These are phyloP conservation scores for Penicillium rolfsii DNA, from an alignment of 2,329 filamentous ascomycete genomes.

Conservation along the genomic window DNA sequence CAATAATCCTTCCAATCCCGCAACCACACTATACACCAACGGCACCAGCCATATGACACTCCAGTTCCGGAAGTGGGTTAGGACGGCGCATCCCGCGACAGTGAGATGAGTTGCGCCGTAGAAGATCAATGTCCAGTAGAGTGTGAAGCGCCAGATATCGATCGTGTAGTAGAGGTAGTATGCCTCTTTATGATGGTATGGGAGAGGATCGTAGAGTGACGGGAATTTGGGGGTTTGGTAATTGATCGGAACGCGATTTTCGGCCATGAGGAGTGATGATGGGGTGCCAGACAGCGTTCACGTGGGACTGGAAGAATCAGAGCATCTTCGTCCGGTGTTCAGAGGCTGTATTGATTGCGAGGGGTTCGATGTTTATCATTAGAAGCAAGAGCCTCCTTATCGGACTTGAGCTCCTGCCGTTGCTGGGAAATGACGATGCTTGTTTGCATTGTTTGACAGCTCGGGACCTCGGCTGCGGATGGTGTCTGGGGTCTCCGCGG, in stretches of 20 bases:
- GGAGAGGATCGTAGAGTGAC: conserved; percentile 75
- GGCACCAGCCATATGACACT: conserved; percentile 69
- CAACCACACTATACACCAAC: conserved; percentile 70
- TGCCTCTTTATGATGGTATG: conserved; percentile 58
- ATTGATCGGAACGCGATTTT: conserved; percentile 54
- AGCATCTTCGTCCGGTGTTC: not conserved
- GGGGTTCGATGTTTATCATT: not conserved
- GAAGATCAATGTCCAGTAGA: conserved; percentile 82
- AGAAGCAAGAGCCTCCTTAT: not conserved
- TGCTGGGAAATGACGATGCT: conserved; percentile 14
- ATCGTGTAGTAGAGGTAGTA: conserved; percentile 71
- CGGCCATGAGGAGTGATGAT: conserved; percentile 28
- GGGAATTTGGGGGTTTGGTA: conserved; percentile 77
- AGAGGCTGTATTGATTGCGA: not conserved
- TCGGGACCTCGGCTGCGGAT: conserved; percentile 36
- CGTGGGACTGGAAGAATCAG: not conserved
- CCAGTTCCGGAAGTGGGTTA: conserved; percentile 64
- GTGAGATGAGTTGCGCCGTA: conserved; percentile 75
- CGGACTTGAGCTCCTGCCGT: not conserved
- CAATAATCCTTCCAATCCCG: conserved; percentile 74
- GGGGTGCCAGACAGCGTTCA: conserved; percentile 8
- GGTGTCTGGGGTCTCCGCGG: conserved; percentile 38
- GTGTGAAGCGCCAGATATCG: conserved; percentile 86
- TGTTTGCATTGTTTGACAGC: conserved; percentile 42
- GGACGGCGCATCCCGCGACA: conserved; percentile 71